A percentile compares a stretch with the other conserved stretches of the same genome.
Evolutionary conservation across 1,284 basidiomycete genomes (phyloP).

Genomic region (Ustilago lituana): DNA sequence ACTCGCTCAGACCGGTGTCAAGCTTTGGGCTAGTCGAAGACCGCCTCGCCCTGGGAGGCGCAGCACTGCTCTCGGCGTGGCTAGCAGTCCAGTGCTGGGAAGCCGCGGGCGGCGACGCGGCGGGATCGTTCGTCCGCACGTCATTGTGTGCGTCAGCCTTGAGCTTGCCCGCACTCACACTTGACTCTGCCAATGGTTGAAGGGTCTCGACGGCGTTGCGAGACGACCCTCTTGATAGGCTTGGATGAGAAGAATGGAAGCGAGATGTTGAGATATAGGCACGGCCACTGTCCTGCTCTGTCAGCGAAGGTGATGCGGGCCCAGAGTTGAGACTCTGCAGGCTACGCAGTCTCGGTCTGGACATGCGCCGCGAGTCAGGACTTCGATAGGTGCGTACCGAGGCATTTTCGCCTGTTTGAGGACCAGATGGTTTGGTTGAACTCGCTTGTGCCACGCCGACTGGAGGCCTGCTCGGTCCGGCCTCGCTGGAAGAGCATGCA

Average conservation of each 20-base stretch:
- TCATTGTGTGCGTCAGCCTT: background rate
- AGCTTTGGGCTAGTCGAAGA: constrained; percentile 23
- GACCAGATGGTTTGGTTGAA: background rate
- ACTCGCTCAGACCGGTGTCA: constrained; percentile 38
- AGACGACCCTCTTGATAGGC: constrained; percentile 22
- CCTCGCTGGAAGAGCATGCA: background rate
- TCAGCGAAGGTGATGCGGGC: constrained; percentile 40
- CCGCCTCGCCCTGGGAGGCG: constrained; percentile 10
- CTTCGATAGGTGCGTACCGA: constrained; percentile 8
- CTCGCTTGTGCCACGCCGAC: background rate
- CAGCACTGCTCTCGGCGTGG: constrained; percentile 2
- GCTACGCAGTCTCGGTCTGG: constrained; percentile 33
- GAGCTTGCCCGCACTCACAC: constrained; percentile 3
- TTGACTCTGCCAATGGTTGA: constrained; percentile 42
- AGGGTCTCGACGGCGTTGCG: constrained; percentile 41
- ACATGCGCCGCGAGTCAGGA: constrained; percentile 13
- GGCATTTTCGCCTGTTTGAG: background rate
- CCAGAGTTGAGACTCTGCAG: constrained; percentile 46
- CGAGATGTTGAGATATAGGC: constrained; percentile 27
- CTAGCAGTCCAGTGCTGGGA: constrained; percentile 4
- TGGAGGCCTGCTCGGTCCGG: constrained; percentile 6
- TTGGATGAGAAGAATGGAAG: constrained; percentile 23
- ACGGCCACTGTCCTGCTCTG: constrained; percentile 36
- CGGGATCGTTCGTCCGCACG: background rate
- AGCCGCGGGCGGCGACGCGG: constrained; percentile 5